Base-by-base conservation (phyloP, 768 basidiomycete species). In the Panaeolus papilionaceus region DNA sequence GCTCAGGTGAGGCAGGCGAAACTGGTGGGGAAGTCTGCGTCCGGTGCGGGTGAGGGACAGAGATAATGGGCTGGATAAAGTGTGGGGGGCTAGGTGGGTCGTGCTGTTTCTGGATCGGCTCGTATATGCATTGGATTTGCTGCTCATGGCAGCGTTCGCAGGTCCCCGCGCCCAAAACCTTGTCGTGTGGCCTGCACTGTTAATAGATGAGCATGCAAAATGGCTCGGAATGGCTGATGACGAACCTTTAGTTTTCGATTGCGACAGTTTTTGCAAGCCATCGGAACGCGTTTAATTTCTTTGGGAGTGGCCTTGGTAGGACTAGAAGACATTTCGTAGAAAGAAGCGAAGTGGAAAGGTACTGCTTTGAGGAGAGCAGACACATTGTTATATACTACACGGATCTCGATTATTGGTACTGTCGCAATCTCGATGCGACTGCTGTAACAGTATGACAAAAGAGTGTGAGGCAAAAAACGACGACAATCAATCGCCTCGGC, bases 261-360 rank as follows among this genome's bases (percentile, higher is more conserved):
- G 7, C 89, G 84, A 73, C 89, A 90, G 65, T 78, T 77, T 0
- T 75, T 79, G 75, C 89, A 90, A 2, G 89, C 89, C 69, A 88
- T 84, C 9, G 81, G 77, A 0, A 83, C 83, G 64, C 87, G 78
- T 70, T 66, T 72, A 7, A 68, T 62, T 33, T 71, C 68, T 42
- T 51, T 62, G 23, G 20, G 37, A 33, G 23, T 23, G 14, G 28
- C 42, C 65, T 39, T 45, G 47, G 63, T 61, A 38, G 40, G 37
- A 11, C 23, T 38, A 51, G 64, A 38, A 38, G 61, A 66, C 38
- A 42, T 62, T 66, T 69, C 9, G 67, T 23, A 54, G 45, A 49
- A 44, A 12, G 69, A 66, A 62, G 63, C 62, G 49, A 44, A 39
- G 23, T 58, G 16, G 63, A 63, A 28, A 64, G 23, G 39, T 58